phyloP scores from a whole-genome alignment of 2,329 filamentous ascomycete species.

The Spiromastix sp. region DNA sequence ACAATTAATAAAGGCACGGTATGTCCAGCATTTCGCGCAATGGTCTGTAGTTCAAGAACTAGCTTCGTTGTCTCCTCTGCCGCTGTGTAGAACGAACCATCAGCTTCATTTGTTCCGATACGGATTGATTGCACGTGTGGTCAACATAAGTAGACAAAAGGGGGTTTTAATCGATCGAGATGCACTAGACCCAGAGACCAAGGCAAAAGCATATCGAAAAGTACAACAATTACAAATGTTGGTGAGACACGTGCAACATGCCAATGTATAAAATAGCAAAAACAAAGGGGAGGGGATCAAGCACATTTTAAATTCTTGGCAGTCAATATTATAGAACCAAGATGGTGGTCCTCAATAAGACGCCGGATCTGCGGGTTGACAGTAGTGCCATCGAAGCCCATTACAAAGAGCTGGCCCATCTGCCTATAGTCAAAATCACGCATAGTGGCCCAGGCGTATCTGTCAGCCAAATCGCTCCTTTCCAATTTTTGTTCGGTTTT shows the following conservation, averaged over 20 bases:
- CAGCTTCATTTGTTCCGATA: constrained; percentile 11
- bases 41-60: constrained; percentile 83
- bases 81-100: constrained; percentile 50
- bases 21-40: constrained; percentile 83
- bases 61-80: constrained; percentile 81
- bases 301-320: constrained; percentile 57
- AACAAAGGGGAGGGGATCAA: constrained; percentile 27
- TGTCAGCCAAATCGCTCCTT: constrained; percentile 19
- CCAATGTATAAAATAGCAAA: not conserved
- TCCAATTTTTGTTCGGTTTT: constrained; percentile 2
- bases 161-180: no score
- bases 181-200: constrained; percentile 3
- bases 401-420: constrained; percentile 52
- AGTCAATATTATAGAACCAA: constrained; percentile 68
- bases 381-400: constrained; percentile 56
- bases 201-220: constrained; percentile 1
- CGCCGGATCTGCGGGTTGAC: constrained; percentile 53
- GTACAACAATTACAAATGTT: no score
- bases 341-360: constrained; percentile 58
- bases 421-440: constrained; percentile 51
- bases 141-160: constrained; percentile 5
- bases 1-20: constrained; percentile 81
- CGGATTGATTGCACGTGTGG: not conserved
- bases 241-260: no score
- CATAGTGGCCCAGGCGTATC: constrained; percentile 62